Conservation (phyloP, 2,329 filamentous ascomycete genomes). For the Calonectria pseudoturangicola region DNA sequence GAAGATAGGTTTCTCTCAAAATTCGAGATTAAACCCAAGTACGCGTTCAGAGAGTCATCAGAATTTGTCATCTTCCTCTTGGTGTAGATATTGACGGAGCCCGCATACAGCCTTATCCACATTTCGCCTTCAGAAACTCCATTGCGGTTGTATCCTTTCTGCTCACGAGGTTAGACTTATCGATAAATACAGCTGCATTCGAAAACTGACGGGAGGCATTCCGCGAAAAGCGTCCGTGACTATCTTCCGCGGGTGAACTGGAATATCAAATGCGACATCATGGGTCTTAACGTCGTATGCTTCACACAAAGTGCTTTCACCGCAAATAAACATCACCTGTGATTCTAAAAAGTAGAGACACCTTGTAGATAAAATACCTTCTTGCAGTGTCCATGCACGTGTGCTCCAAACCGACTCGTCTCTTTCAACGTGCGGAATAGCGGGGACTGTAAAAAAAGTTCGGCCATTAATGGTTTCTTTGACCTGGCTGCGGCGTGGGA, state of each 20-base stretch:
- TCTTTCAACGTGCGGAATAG: neutral
- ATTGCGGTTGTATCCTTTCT: neutral
- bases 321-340: constrained; percentile 26
- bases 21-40: neutral
- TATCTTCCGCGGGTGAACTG: too few relatives aligned
- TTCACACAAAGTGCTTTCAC: neutral
- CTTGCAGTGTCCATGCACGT: constrained; percentile 34
- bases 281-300: neutral
- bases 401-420: constrained; percentile 5
- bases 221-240: neutral
- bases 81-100: neutral
- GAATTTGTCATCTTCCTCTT: constrained; percentile 8
- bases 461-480: constrained; percentile 15
- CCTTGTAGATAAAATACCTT: constrained; percentile 7
- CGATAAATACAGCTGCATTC: neutral
- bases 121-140: neutral
- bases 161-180: neutral
- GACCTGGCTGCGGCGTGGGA: neutral
- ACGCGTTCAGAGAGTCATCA: constrained; percentile 26
- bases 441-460: constrained; percentile 11
- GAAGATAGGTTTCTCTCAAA: neutral
- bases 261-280: neutral
- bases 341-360: constrained; percentile 16
- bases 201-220: neutral
- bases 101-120: neutral